These are phyloP conservation scores for Aureobasidium pullulans DNA, from an alignment of 2,329 filamentous ascomycete species.

Conservation along the genomic window DNA sequence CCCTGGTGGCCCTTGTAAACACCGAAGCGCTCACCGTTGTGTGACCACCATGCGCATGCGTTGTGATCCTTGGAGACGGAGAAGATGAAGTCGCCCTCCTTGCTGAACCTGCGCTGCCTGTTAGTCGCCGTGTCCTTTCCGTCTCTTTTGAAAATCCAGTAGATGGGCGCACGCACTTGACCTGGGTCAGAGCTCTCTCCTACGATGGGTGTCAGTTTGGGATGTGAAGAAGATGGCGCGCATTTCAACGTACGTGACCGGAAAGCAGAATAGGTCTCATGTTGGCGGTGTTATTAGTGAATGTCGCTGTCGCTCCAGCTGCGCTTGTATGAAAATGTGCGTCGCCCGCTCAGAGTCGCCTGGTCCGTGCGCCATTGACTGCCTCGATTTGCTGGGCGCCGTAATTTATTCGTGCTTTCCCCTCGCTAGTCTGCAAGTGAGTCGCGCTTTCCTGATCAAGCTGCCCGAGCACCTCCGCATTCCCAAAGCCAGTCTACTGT, in stretches of 20 bases:
- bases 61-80: conserved; percentile 94
- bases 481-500: background rate
- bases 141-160: background rate
- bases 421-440: background rate
- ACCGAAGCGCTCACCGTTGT: conserved; percentile 95
- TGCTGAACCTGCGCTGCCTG: conserved; percentile 60
- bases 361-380: conserved; percentile 4
- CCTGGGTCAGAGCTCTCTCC: conserved; percentile 92
- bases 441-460: background rate
- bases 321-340: conserved; percentile 11
- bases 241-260: conserved; percentile 63
- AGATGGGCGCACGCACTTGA: conserved; percentile 53
- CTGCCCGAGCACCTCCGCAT: background rate
- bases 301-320: conserved; percentile 1
- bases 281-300: conserved; percentile 34
- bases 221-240: background rate
- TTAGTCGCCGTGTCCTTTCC: background rate
- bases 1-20: conserved; percentile 96
- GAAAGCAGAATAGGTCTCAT: conserved; percentile 97
- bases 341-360: background rate
- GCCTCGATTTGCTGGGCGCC: background rate
- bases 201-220: conserved; percentile 24
- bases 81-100: conserved; percentile 94
- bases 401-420: background rate
- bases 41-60: conserved; percentile 93